Evolutionary conservation across 768 basidiomycete species (phyloP), one percentile per base, ranked within the genome.

Genomic region (Macrocybe gigantea): DNA sequence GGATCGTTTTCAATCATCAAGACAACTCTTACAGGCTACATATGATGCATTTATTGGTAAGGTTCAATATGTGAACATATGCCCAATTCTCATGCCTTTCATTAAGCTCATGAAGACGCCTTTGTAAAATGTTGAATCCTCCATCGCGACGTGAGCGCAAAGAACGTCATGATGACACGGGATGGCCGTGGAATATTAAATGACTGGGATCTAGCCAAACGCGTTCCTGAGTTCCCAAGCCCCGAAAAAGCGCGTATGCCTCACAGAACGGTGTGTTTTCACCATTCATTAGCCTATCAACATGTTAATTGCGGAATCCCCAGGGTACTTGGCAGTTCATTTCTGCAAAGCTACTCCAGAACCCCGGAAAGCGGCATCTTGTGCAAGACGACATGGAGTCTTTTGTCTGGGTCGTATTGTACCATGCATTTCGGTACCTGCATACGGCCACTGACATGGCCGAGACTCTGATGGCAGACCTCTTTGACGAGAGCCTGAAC

Each of bases 31-130:
- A 6, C 39, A 46, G 12, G 58, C 50, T 12, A 40, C 59, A 6
- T 54, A 44, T 5, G 46, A 65, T 47, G 63, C 60, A 3, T 59
- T 60, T 31, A 38, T 50, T 11, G 61, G 63, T 59, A 45, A 22
- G 22, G 22, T 22, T 22, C 22, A 22, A 22, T 22, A 22, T 22
- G 22, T 22, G 22, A 22, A 22, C 22, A 22, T 22, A 22, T 22
- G 22, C 22, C 22, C 22, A 22, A 22, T 22, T 22, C 22, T 22
- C 22, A 22, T 22, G 22, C 22, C 22, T 22, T 22, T 22, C 22
- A 22, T 22, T 22, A 22, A 44, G 42, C 42, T 5, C 42, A 44
- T 12, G 35, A n/a, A 33, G 42, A 12, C n/a, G 42, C 42, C 5
- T 44, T 33, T 33, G 42, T 12, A 13, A 8, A 33, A 33, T 44